phyloP scores from a whole-genome alignment of 2,329 filamentous ascomycete genomes.

The Aspergillus sp. region DNA sequence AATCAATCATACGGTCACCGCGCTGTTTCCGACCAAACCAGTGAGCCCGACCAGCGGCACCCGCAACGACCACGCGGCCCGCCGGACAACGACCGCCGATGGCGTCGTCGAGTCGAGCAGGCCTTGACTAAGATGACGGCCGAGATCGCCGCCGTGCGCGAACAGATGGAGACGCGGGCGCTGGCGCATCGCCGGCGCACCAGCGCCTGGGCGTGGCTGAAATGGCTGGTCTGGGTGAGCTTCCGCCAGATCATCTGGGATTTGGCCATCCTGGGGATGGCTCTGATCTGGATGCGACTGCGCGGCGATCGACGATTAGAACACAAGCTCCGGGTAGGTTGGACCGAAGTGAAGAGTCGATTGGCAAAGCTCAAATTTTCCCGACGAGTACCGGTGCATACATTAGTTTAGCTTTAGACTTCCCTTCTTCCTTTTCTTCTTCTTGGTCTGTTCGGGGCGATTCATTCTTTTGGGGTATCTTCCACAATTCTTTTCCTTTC shows the following conservation, averaged over 20 bases:
- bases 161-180: slow-evolving; percentile 79
- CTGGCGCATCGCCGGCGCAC: slow-evolving; percentile 68
- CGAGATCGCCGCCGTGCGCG: slow-evolving; percentile 85
- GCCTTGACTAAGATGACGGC: slow-evolving; percentile 86
- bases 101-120: slow-evolving; percentile 79
- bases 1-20: slow-evolving; percentile 2
- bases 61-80: not conserved
- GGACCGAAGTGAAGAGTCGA: slow-evolving; percentile 34
- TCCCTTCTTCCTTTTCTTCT: slow-evolving; percentile 3
- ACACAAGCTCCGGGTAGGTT: slow-evolving; percentile 33
- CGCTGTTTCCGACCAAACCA: slow-evolving; percentile 1
- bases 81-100: slow-evolving; percentile 52
- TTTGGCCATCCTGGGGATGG: slow-evolving; percentile 50
- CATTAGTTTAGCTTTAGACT: slow-evolving; percentile 22
- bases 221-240: slow-evolving; percentile 67
- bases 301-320: slow-evolving; percentile 45
- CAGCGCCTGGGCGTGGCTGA: slow-evolving; percentile 67
- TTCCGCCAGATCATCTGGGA: slow-evolving; percentile 76
- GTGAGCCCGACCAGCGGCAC: not conserved
- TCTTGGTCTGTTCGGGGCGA: too few species aligned
- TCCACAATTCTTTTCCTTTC: not conserved
- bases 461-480: too few species aligned
- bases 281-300: slow-evolving; percentile 43
- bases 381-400: slow-evolving; percentile 23
- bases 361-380: slow-evolving; percentile 29